Evolutionary conservation across 805 yeast species (phyloP).

Genomic region (Lipomyces chichibuensis): DNA sequence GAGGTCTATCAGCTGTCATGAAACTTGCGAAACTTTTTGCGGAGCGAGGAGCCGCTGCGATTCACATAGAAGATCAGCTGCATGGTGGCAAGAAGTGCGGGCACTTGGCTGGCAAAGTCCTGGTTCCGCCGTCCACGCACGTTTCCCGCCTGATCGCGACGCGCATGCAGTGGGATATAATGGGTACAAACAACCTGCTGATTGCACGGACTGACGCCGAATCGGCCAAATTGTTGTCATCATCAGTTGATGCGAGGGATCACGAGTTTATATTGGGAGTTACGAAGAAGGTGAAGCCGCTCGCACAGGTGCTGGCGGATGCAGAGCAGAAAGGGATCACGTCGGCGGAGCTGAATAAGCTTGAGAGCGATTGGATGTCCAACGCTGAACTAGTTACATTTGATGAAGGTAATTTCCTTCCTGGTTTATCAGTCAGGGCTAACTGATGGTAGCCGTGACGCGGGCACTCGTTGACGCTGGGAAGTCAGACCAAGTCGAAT

Average conservation of each 20-base stretch:
- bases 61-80: constrained; percentile 65
- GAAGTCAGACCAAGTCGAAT: constrained; percentile 41
- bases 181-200: constrained; percentile 60
- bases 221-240: constrained; percentile 55
- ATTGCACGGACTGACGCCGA: constrained; percentile 67
- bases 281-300: constrained; percentile 45
- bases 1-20: constrained; percentile 65
- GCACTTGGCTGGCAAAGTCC: constrained; percentile 62
- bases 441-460: constrained; percentile 12
- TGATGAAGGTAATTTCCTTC: constrained; percentile 50
- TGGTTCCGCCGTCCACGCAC: constrained; percentile 63
- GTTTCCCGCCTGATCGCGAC: constrained; percentile 59
- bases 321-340: constrained; percentile 50
- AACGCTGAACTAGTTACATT: constrained; percentile 51
- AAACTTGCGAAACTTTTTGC: constrained; percentile 66
- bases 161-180: constrained; percentile 65
- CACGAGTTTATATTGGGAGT: constrained; percentile 61
- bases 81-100: constrained; percentile 72
- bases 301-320: constrained; percentile 51
- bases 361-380: constrained; percentile 55
- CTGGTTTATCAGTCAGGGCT: constrained; percentile 37
- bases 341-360: constrained; percentile 44
- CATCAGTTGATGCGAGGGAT: constrained; percentile 59
- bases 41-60: constrained; percentile 69
- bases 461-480: constrained; percentile 31